Evolutionary conservation across 768 basidiomycete genomes (phyloP).

Genomic region (Erythrobasidium yunnanense): DNA sequence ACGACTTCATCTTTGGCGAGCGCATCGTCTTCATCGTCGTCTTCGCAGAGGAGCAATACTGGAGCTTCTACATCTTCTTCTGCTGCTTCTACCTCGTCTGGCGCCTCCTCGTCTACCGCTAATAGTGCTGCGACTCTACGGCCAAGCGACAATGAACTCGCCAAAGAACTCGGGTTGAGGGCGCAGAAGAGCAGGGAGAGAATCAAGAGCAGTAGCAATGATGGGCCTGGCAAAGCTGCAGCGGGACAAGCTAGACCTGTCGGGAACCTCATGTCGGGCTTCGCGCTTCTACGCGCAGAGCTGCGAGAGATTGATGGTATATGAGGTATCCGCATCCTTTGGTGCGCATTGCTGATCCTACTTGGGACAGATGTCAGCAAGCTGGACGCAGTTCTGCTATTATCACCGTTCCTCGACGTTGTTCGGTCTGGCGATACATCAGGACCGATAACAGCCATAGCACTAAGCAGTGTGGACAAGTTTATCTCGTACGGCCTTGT

Average conservation of each 20-base stretch:
- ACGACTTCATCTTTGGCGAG: slow-evolving; percentile 35
- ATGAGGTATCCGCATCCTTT: slow-evolving; percentile 34
- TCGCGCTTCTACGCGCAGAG: slow-evolving; percentile 68
- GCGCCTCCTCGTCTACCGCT: no score
- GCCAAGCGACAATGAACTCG: not conserved
- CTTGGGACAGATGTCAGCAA: slow-evolving; percentile 29
- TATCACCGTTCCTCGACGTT: slow-evolving; percentile 82
- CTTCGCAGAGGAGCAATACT: slow-evolving; percentile 30
- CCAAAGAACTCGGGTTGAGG: not conserved
- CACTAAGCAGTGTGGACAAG: slow-evolving; percentile 73
- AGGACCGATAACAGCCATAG: slow-evolving; percentile 91
- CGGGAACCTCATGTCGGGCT: slow-evolving; percentile 60
- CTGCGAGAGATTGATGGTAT: slow-evolving; percentile 58
- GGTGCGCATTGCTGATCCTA: not conserved
- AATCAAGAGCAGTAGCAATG: slow-evolving; percentile 15
- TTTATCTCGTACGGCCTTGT: slow-evolving; percentile 75
- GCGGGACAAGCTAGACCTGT: slow-evolving; percentile 34
- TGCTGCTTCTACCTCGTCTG: slow-evolving; percentile 8
- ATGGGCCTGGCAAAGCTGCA: not conserved
- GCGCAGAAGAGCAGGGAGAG: not conserved
- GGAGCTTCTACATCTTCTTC: slow-evolving; percentile 13
- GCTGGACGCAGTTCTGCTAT: slow-evolving; percentile 45
- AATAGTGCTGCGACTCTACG: not conserved
- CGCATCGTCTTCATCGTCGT: not conserved
- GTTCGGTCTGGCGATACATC: slow-evolving; percentile 89